phyloP scores from a whole-genome alignment of 2,329 filamentous ascomycete species.

The Pseudofabraea citricarpa region DNA sequence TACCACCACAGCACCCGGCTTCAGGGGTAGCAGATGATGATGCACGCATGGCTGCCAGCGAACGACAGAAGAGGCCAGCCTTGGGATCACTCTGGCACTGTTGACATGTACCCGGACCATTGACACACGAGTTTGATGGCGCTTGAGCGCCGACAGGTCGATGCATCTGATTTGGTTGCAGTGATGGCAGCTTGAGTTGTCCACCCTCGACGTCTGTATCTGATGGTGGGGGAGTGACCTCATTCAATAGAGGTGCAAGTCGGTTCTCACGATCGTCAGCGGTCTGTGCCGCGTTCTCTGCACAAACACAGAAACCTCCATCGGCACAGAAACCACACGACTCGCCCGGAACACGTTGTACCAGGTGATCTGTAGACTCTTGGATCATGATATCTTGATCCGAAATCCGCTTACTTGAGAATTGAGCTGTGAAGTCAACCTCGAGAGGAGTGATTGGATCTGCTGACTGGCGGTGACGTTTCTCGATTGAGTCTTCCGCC shows the following conservation, averaged over 20 bases:
- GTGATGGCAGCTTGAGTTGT: conserved; percentile 53
- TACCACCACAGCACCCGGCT: conserved; percentile 57
- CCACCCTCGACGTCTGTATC: conserved; percentile 51
- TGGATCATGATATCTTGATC: conserved; percentile 16
- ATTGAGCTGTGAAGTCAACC: conserved; percentile 69
- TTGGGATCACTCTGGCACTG: conserved; percentile 75
- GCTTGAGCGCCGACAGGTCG: conserved; percentile 15
- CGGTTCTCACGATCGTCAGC: conserved; percentile 27
- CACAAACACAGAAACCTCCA: conserved; percentile 77
- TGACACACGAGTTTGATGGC: conserved; percentile 30
- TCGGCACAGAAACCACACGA: conserved; percentile 80
- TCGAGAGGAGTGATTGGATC: conserved; percentile 47
- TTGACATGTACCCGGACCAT: conserved; percentile 72
- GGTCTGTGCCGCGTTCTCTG: conserved; percentile 46
- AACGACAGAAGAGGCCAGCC: conserved; percentile 78
- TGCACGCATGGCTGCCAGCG: conserved; percentile 59
- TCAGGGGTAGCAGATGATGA: conserved; percentile 31
- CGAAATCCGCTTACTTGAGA: conserved; percentile 38
- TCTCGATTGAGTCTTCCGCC: conserved; percentile 35
- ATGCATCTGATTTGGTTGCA: conserved; percentile 30
- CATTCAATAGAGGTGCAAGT: conserved; percentile 40
- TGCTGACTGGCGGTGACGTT: conserved; percentile 50
- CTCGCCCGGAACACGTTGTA: conserved; percentile 47
- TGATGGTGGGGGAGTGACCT: conserved; percentile 46
- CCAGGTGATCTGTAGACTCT: conserved; percentile 15